Evolutionary conservation across 768 basidiomycete genomes (phyloP).

Genomic region (Trametes maxima): DNA sequence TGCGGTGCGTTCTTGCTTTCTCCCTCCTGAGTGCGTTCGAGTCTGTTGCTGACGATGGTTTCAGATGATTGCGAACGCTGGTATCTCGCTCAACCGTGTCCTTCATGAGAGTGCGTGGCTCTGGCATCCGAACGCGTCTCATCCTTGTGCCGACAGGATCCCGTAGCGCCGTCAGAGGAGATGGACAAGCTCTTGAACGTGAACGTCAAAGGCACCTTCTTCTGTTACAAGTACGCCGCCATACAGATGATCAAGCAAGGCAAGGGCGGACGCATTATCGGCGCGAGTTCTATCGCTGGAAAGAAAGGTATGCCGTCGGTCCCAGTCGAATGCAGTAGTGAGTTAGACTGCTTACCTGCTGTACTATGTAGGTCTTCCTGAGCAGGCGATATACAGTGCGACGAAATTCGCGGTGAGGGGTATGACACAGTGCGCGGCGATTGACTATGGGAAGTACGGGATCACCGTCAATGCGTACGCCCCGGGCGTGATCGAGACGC

Average conservation of each 20-base stretch:
- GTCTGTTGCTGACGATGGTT: not conserved
- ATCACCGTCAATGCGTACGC: slow-evolving; percentile 36
- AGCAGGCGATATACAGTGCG: slow-evolving; percentile 29
- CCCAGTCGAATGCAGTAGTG: not conserved
- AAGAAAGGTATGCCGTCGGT: slow-evolving; percentile 24
- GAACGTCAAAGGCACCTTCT: slow-evolving; percentile 45
- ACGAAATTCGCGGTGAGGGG: slow-evolving; percentile 36
- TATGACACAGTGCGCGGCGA: slow-evolving; percentile 33
- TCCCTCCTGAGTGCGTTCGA: not conserved
- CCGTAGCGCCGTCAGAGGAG: slow-evolving; percentile 32
- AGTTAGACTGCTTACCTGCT: not conserved
- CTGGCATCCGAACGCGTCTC: not conserved
- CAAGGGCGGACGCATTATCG: slow-evolving; percentile 43
- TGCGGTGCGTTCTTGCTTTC: slow-evolving; percentile 41
- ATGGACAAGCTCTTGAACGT: slow-evolving; percentile 38
- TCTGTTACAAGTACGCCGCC: slow-evolving; percentile 46
- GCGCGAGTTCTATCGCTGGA: slow-evolving; percentile 32
- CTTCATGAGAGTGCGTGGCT: slow-evolving; percentile 18
- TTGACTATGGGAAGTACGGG: slow-evolving; percentile 29
- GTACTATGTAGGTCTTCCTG: slow-evolving; percentile 1
- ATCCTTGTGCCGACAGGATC: not conserved
- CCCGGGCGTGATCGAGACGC: slow-evolving; percentile 30
- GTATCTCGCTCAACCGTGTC: slow-evolving; percentile 23
- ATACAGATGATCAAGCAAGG: slow-evolving; percentile 45
- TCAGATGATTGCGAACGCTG: slow-evolving; percentile 37